Base-by-base conservation (phyloP, 2,329 filamentous ascomycete genomes). In the Colletotrichum viniferum region DNA sequence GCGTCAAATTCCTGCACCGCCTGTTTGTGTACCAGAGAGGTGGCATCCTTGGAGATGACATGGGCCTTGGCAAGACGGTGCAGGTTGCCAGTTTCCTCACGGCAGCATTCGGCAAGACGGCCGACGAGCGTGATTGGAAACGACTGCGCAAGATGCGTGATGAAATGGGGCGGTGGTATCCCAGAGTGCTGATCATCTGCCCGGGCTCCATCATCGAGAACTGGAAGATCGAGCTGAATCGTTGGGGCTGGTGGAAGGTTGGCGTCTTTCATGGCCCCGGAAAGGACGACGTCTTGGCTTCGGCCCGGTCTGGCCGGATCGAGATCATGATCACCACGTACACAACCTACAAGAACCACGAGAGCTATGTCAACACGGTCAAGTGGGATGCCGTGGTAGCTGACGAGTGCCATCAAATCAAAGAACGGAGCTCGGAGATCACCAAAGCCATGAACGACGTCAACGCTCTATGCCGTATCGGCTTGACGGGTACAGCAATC, bases 271-370 rank as follows among this genome's bases (percentile, higher is more conserved):
- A 98, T 80, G 96, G 96, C 10, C 78, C 83, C 5, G 85, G 85
- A 6, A 92, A 96, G 80, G 93, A 94, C 32, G 91, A 93, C 61
- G 92, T 94, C 1, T 86, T 98, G 3, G 88, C 92, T 58, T 91
- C 95, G 2, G 96, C 96, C 3, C 89, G 89, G 60, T 92, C 93
- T 4, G 97, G 97, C 0, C 90, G 94, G 66, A 84, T 96, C 1
- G 97, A 99, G 84, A 92, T 98, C 76, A 93, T 98, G 90, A 94
- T 99, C 77, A 98, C 96, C 1, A 98, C 97, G 0, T 98, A 98
- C 81, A 90, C 91, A 12, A 98, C 96, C 0, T 99, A 98, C 84
- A 93, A 94, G 80, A 95, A 95, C 79, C 92, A 94, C 78, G 90
- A 91, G 78, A 90, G 92, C 26, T 84, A 88, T 21, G 89, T 99